Evolutionary conservation across 352 stramenopile species (phyloP), one percentile per base, ranked within the genome.

Genomic region (Phytophthora kernoviae): DNA sequence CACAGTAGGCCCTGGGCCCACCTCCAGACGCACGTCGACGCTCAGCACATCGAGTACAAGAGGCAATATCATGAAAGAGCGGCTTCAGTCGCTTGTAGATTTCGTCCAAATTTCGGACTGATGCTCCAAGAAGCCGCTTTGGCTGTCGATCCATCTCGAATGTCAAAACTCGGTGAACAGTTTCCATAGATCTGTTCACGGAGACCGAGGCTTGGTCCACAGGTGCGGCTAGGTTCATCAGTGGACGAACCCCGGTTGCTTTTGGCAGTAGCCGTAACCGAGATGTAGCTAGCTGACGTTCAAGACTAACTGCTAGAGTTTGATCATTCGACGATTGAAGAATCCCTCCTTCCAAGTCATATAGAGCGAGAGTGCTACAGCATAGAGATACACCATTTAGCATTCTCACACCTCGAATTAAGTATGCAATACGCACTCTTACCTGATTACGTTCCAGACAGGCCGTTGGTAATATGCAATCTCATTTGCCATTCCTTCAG

Each of bases 201-300:
- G 81, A 85, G 14, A 58, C 26, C n/a, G 58, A 63, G 4, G 20
- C 76, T 40, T 30, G 36, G 6, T 73, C 62, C 0, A 73, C 50
- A 44, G 73, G 41, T 20, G 54, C 44, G 2, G 85, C 91, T 33
- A 94, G 45, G 54, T 94, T 94, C 69, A 94, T 89, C 1, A 94
- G 58, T n/a, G 83, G 85, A 4, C 85, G 79, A 54, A 94, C 49
- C 5, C 85, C 83, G 32, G 42, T 84, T 18, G 68, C 24, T 64
- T 94, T 94, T 7, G 85, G 85, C 15, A 93, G 63, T 15, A 94
- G 56, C 0, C 85, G 68, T 18, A 94, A 46, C 37, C 76, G 65
- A 10, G 84, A 92, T 0, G 69, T 78, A 12, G 65, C 55, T 43
- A 92, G 58, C 18, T 82, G 65, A 0, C 60, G 68, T 2, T 73